Evolutionary conservation across 108 stramenopile genomes (phyloP), one percentile per base, ranked within the genome.

Genomic region (Mayamaea pseudoterrestris): DNA sequence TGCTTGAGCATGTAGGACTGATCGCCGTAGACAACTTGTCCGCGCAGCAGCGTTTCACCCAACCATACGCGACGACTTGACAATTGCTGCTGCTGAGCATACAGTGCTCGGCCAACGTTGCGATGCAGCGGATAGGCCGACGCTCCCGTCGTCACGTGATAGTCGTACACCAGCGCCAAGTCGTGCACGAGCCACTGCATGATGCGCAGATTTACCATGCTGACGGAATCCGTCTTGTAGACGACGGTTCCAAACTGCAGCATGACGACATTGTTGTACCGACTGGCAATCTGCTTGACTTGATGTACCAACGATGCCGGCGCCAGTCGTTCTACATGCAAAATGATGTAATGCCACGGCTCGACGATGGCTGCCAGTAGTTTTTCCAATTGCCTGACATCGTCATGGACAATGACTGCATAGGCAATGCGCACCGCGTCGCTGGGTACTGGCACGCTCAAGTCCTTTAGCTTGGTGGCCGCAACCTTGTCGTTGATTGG

Each of bases 171-270:
- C 16, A 64, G n/a, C 24, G 52, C 29, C 5, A 55, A 27, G 14
- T 52, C 48, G 0, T 21, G 23, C 5, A 40, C 41, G 5, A 56
- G 11, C 70, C 70, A 71, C 16, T 57, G 12, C 56, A 65, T 57
- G 21, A 71, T 44, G 35, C 55, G 50, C 18, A 46, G 41, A 54
- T 63, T 60, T 16, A 71, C 36, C 1, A 21, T 28, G 5, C 56
- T 55, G 12, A 71, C 50, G 23, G 70, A 65, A 58, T 71, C 70
- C 18, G 63, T 65, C 25, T 39, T 16, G 49, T 71, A 65, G 3
- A 58, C 41, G 39, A 71, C 50, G 4, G 51, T 65, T 2, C 70
- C 70, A 46, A 71, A 71, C 32, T 60, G 47, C 11, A 65, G 30
- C 2, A 64, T 50, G 0, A 57, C 55, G 1, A 61, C 55, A 32